Evolutionary conservation across 371 early-diverging fungal species (phyloP).

Genomic region (Coemansia linderi): DNA sequence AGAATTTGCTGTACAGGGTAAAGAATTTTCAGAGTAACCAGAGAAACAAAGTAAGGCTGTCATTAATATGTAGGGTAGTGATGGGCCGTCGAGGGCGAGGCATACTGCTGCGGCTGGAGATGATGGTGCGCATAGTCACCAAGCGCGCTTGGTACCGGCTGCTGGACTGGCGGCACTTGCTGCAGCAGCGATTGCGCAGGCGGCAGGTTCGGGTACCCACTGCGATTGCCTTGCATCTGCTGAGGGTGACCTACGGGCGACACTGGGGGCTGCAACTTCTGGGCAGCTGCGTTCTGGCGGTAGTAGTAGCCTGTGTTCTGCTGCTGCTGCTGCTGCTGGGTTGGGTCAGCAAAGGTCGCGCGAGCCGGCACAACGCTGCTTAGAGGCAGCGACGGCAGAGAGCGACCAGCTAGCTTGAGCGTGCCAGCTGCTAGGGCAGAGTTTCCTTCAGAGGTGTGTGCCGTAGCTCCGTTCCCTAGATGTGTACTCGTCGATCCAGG

Average conservation of each 20-base stretch:
- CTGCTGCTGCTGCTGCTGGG: conserved; percentile 10
- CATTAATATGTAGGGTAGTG: conserved; percentile 20
- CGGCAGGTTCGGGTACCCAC: conserved; percentile 36
- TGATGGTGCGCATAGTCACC: conserved; percentile 14
- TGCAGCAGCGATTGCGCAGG: conserved; percentile 48
- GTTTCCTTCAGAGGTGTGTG: conserved; percentile 35
- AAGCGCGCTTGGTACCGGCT: conserved; percentile 11
- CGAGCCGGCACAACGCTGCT: conserved; percentile 27
- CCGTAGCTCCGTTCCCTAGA: conserved; percentile 20
- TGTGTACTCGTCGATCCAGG: conserved; percentile 42
- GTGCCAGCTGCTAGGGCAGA: conserved; percentile 14
- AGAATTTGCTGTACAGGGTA: conserved; percentile 15
- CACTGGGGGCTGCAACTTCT: conserved; percentile 19
- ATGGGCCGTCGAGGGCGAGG: conserved; percentile 23
- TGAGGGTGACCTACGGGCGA: conserved; percentile 26
- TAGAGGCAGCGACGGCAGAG: conserved; percentile 43
- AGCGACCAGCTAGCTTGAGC: conserved; percentile 35
- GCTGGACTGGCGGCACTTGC: conserved; percentile 37
- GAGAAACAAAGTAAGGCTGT: no score
- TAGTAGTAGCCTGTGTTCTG: neutral
- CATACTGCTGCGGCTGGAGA: conserved; percentile 17
- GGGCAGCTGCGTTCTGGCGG: neutral
- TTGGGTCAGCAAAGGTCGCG: conserved; percentile 18
- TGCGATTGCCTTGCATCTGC: conserved; percentile 26
- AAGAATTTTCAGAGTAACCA: neutral